Evolutionary conservation across 2,329 filamentous ascomycete genomes (phyloP).

Genomic region (Colletotrichum sp.): DNA sequence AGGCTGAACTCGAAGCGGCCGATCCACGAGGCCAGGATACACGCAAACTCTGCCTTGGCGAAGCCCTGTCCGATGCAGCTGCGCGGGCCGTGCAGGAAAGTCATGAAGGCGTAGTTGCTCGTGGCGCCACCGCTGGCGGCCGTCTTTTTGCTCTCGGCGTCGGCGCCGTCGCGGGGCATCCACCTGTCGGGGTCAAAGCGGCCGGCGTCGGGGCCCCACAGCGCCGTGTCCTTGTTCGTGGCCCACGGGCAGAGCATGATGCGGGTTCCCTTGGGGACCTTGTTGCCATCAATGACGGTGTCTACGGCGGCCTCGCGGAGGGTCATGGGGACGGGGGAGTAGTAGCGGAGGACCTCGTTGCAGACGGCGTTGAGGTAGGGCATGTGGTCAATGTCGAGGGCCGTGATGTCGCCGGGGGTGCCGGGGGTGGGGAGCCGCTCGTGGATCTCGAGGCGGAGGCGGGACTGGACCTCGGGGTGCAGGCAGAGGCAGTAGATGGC

Average conservation of each 20-base stretch:
- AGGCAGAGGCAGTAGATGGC: slow-evolving; percentile 72
- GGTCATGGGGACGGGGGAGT: slow-evolving; percentile 74
- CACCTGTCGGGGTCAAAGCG: slow-evolving; percentile 83
- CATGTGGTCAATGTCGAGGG: slow-evolving; percentile 70
- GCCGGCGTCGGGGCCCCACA: slow-evolving; percentile 80
- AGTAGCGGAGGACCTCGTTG: slow-evolving; percentile 77
- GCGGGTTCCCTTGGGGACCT: slow-evolving; percentile 73
- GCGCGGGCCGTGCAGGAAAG: slow-evolving; percentile 85
- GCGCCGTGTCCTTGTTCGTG: slow-evolving; percentile 68
- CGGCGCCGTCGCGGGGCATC: slow-evolving; percentile 54
- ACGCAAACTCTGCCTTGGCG: slow-evolving; percentile 84
- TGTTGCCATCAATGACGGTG: slow-evolving; percentile 68
- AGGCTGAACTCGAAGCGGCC: slow-evolving; percentile 74
- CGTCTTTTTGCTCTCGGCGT: slow-evolving; percentile 35
- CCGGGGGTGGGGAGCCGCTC: slow-evolving; percentile 58
- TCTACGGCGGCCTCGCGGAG: slow-evolving; percentile 68
- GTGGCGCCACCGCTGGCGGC: slow-evolving; percentile 72
- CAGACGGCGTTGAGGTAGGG: slow-evolving; percentile 83
- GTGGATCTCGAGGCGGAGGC: slow-evolving; percentile 72
- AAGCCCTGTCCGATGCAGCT: slow-evolving; percentile 86
- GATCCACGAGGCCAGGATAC: slow-evolving; percentile 77
- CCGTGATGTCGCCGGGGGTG: slow-evolving; percentile 46
- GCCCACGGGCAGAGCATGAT: slow-evolving; percentile 70
- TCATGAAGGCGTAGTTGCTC: slow-evolving; percentile 79
- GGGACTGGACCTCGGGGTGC: slow-evolving; percentile 67